phyloP scores from a whole-genome alignment of 345 rosid species.

The Geranium rotundifolium region DNA sequence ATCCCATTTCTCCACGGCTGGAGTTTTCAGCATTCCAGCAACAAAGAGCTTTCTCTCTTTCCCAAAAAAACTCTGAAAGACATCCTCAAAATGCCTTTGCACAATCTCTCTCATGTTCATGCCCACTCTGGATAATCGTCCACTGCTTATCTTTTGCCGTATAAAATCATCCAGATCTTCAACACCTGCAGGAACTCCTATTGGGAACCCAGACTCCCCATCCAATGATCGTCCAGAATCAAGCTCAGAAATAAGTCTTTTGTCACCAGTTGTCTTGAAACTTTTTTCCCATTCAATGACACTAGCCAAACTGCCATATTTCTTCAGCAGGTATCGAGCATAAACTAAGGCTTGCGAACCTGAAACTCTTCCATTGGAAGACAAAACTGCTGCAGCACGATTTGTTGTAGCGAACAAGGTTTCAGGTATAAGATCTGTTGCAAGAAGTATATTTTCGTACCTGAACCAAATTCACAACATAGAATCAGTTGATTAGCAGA shows the following conservation, averaged over 20 bases:
- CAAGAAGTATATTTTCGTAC: slow-evolving; percentile 71
- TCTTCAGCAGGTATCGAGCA: slow-evolving; percentile 68
- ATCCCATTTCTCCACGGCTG: slow-evolving; percentile 48
- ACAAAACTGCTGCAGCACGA: slow-evolving; percentile 46
- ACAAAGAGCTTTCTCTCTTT: slow-evolving; percentile 56
- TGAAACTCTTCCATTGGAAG: slow-evolving; percentile 61
- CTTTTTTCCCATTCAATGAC: slow-evolving; percentile 85
- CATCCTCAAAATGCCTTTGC: slow-evolving; percentile 61
- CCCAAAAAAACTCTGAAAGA: slow-evolving; percentile 36
- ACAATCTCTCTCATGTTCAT: slow-evolving; percentile 72
- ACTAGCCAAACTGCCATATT: slow-evolving; percentile 62
- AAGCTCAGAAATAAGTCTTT: slow-evolving; percentile 80
- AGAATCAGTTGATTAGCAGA: not conserved
- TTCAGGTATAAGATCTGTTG: slow-evolving; percentile 82
- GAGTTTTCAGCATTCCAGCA: slow-evolving; percentile 40
- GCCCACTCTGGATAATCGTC: slow-evolving; percentile 66
- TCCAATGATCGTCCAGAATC: slow-evolving; percentile 62
- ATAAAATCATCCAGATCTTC: slow-evolving; percentile 79
- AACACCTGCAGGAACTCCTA: slow-evolving; percentile 75
- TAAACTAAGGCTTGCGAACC: slow-evolving; percentile 58
- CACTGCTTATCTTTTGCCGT: slow-evolving; percentile 62
- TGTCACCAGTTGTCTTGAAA: slow-evolving; percentile 58
- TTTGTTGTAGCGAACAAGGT: slow-evolving; percentile 58
- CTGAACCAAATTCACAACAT: slow-evolving; percentile 28
- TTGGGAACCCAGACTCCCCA: slow-evolving; percentile 64